Percentiles rank a stretch among this genome's conserved stretches.
Evolutionary conservation across 305 asterid species (phyloP).

Genomic region (Stenogyne calaminthoides): DNA sequence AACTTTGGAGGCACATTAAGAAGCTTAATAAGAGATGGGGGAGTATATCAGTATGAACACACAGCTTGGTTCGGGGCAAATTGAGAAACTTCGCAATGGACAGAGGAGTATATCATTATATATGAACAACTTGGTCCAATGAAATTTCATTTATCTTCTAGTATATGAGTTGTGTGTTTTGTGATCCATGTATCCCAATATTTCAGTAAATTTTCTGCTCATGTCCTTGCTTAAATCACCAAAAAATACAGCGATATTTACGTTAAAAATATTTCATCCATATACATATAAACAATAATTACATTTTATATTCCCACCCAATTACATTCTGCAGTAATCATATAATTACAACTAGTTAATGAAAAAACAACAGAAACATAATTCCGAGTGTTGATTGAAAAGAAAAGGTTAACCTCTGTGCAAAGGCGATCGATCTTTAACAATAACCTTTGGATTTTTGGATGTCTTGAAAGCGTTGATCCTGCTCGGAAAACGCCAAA

Average conservation of each 20-base stretch:
- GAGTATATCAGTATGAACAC: too few species aligned
- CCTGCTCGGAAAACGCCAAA: conserved; percentile 50
- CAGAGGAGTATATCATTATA: too few species aligned
- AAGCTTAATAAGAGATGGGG: too few species aligned
- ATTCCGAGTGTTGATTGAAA: not conserved
- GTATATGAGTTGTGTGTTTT: too few species aligned
- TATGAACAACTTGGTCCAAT: too few species aligned
- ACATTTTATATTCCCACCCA: not conserved
- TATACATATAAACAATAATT: not conserved
- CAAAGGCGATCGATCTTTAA: conserved; percentile 55
- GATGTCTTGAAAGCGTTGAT: conserved; percentile 62
- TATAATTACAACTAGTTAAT: not conserved
- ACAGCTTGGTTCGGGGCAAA: too few species aligned
- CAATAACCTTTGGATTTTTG: conserved; percentile 42
- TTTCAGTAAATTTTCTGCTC: too few species aligned
- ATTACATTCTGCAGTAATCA: too few species aligned
- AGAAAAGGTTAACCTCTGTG: conserved; percentile 43
- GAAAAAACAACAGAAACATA: not conserved
- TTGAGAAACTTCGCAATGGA: too few species aligned
- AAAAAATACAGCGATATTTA: not conserved
- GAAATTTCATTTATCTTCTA: too few species aligned
- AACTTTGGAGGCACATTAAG: too few species aligned
- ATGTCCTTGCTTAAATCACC: not conserved
- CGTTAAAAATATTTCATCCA: not conserved
- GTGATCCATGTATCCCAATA: too few species aligned